Base-by-base conservation (phyloP, 805 yeast species). In the Candida sphagnicola region DNA sequence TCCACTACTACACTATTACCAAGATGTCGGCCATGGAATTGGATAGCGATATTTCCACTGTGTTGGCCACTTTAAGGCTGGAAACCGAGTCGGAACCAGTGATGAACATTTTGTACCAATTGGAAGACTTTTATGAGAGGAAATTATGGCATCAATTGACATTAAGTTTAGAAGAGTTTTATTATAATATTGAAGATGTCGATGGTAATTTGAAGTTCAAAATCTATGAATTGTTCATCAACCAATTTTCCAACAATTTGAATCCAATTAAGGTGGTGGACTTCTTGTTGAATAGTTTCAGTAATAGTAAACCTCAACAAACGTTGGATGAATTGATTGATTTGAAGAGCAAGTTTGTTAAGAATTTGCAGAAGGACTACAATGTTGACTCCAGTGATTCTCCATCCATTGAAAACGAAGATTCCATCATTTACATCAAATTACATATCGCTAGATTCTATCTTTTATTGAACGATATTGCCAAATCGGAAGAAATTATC, bases 121-220 rank as follows among this genome's bases (percentile, higher is more conserved):
- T 91, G 56, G 97, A 90, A 55, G 96, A 88, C 51, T 70, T 72
- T 41, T 85, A 87, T 64, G 96, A 89, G 55, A 73, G 95, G 50
- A 89, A 88, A 61, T 74, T 91, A 57, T 93, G 97, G 97, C 95
- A 84, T 65, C 98, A 93, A 68, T 74, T 93, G 56, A 86, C 96
- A 2, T 76, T 77, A 44, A 62, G 77, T 5, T 67, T 93, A 41
- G 67, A 67, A 25, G 74, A 72, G 45, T 75, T 90, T 54, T 91
- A 78, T 65, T 38, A 41, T 24, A 67, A 66, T 31, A 68, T 72
- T 40, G 72, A 77, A 6, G 69, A 68, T 18, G 70, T 85, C 11
- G 62, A 59, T 26, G 65, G 75, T 0, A 61, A 56, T 24, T 61
- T 86, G 40, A 77, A 91, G 48, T 59, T 81, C 49, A 77, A 80